Conservation (phyloP, 2,329 filamentous ascomycete genomes). For the Alternaria hordeiaustralica region DNA sequence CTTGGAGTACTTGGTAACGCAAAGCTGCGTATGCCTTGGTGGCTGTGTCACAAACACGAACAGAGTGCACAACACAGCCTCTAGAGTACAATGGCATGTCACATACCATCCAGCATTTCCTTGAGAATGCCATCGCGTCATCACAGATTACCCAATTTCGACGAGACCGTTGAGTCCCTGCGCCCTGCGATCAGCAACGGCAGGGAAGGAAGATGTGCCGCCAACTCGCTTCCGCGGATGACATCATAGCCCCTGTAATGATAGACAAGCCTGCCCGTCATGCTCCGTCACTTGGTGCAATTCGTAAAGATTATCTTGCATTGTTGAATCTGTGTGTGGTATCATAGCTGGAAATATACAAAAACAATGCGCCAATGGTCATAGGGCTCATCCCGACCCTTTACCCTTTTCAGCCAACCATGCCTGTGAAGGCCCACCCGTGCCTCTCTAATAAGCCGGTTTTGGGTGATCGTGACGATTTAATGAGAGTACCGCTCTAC, state of each 20-base stretch:
- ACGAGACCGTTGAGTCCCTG: conserved; percentile 9
- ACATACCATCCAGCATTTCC: background rate
- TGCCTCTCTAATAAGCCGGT: conserved; percentile 17
- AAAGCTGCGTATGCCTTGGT: background rate
- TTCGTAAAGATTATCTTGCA: conserved; percentile 13
- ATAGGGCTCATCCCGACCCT: background rate
- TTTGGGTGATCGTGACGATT: conserved; percentile 6
- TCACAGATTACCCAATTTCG: background rate
- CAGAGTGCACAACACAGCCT: background rate
- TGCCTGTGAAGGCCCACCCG: conserved; percentile 30
- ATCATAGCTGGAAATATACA: conserved; percentile 32
- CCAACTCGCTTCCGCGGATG: conserved; percentile 16
- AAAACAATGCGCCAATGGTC: conserved; percentile 11
- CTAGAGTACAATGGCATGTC: background rate
- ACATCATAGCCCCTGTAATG: conserved; percentile 27
- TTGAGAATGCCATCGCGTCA: background rate
- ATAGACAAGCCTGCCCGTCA: background rate
- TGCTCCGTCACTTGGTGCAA: background rate
- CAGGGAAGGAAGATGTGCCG: conserved; percentile 9
- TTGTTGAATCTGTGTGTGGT: conserved; percentile 34
- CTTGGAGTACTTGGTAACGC: background rate
- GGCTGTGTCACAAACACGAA: background rate
- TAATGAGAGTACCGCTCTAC: conserved; percentile 10
- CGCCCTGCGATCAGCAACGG: background rate
- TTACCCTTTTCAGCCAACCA: conserved; percentile 8